Evolutionary conservation across 306 rosid genomes (phyloP).

Genomic region (Vachellia collinsii): DNA sequence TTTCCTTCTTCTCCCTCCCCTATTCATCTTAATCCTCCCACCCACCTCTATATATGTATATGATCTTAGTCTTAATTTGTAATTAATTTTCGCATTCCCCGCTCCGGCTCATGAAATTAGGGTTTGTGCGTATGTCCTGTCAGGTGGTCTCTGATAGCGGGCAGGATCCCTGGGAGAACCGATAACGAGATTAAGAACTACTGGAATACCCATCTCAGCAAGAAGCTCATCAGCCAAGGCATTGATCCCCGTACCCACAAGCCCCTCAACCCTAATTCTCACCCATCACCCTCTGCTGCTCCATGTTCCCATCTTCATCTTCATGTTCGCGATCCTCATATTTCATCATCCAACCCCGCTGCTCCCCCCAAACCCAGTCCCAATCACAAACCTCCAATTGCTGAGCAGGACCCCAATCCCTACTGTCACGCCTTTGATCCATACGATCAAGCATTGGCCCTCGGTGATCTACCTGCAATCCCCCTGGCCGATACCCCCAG

Average conservation of each 20-base stretch:
- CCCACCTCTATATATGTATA: neutral
- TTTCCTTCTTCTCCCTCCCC: too few species aligned
- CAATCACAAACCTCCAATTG: neutral
- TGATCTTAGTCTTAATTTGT: neutral
- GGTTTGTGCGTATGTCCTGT: neutral
- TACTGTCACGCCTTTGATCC: neutral
- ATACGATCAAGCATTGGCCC: neutral
- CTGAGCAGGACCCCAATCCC: neutral
- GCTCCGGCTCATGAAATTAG: neutral
- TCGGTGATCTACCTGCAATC: neutral
- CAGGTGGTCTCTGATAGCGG: conserved; percentile 95
- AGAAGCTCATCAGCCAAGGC: conserved; percentile 87
- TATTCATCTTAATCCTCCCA: neutral
- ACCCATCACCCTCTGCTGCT: neutral
- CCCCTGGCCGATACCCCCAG: neutral
- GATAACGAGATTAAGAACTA: conserved; percentile 91
- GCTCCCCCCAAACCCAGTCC: neutral
- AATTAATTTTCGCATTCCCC: neutral
- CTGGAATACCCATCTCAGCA: conserved; percentile 94
- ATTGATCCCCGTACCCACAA: conserved; percentile 93
- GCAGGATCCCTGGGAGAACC: conserved; percentile 89
- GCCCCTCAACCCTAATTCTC: conserved; percentile 45
- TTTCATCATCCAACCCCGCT: neutral
- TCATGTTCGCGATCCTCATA: too few species aligned
- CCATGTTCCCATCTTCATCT: neutral